Evolutionary conservation across 2,329 filamentous ascomycete species (phyloP).

Genomic region (Myriangium duriaei): DNA sequence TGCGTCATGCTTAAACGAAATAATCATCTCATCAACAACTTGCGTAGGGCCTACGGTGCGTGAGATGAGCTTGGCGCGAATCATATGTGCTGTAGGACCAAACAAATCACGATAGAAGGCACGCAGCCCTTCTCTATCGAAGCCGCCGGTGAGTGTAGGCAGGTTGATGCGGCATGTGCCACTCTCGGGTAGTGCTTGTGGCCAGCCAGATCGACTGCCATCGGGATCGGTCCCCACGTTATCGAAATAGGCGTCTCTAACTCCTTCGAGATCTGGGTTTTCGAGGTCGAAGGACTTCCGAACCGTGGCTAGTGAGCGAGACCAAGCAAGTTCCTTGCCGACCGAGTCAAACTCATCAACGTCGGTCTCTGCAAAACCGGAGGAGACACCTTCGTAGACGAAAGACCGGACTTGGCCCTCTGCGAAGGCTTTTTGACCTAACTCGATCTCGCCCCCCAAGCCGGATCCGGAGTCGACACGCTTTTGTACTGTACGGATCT

Average conservation of each 20-base stretch:
- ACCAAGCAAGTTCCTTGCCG: constrained; percentile 54
- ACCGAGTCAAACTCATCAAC: constrained; percentile 55
- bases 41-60: constrained; percentile 46
- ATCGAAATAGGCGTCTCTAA: constrained; percentile 26
- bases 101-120: constrained; percentile 48
- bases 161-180: constrained; percentile 22
- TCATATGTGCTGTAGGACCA: constrained; percentile 37
- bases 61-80: constrained; percentile 42
- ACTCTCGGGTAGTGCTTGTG: background rate
- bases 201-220: background rate
- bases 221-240: constrained; percentile 2
- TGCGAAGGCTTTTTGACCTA: constrained; percentile 24
- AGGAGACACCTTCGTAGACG: constrained; percentile 42
- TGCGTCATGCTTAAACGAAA: constrained; percentile 44
- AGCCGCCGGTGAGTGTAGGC: constrained; percentile 34
- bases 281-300: constrained; percentile 44
- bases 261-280: constrained; percentile 33
- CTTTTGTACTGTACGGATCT: constrained; percentile 36
- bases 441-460: constrained; percentile 33
- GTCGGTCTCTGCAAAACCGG: constrained; percentile 61
- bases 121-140: constrained; percentile 29
- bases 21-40: constrained; percentile 48
- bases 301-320: constrained; percentile 48
- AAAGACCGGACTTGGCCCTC: constrained; percentile 25
- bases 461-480: constrained; percentile 40